A percentile compares a stretch with the other conserved stretches of the same genome.
These are phyloP conservation scores for Exophiala oligosperma DNA, from an alignment of 2,329 filamentous ascomycete species.

Conservation along the genomic window DNA sequence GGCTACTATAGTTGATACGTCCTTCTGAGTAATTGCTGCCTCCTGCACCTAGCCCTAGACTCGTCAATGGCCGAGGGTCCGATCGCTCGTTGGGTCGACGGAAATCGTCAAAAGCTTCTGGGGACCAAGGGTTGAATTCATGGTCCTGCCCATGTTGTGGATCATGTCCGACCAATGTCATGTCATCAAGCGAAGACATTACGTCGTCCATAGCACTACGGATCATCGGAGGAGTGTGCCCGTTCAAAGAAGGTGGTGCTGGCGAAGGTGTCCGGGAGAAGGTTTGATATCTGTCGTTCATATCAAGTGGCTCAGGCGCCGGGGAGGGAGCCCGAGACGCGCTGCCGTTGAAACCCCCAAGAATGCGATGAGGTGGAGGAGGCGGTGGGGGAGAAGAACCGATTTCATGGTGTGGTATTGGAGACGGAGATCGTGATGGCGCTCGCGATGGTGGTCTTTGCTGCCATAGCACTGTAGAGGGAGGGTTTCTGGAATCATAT, in stretches of 20 bases:
- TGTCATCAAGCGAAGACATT: constrained; percentile 89
- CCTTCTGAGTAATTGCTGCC: constrained; percentile 51
- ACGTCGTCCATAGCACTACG: constrained; percentile 97
- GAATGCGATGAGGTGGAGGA: constrained; percentile 73
- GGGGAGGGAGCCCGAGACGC: constrained; percentile 49
- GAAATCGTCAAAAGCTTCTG: constrained; percentile 73
- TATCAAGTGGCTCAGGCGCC: constrained; percentile 32
- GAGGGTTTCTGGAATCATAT: constrained; percentile 35
- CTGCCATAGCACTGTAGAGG: constrained; percentile 41
- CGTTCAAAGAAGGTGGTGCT: constrained; percentile 65
- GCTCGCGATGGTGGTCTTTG: constrained; percentile 38
- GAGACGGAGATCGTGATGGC: constrained; percentile 35
- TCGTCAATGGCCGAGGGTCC: constrained; percentile 65
- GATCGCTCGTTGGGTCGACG: constrained; percentile 36
- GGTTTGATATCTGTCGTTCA: constrained; percentile 50
- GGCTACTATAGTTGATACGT: constrained; percentile 57
- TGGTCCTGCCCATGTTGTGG: constrained; percentile 52
- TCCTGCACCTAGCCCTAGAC: constrained; percentile 65
- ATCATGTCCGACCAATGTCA: constrained; percentile 63
- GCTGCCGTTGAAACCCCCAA: constrained; percentile 44
- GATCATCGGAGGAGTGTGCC: constrained; percentile 84
- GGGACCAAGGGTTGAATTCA: constrained; percentile 78
- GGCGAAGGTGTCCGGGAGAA: constrained; percentile 61
- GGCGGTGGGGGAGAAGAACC: constrained; percentile 78
- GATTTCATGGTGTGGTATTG: constrained; percentile 42